phyloP scores from a whole-genome alignment of 306 rosid species.

The Ochetophila trinervis region DNA sequence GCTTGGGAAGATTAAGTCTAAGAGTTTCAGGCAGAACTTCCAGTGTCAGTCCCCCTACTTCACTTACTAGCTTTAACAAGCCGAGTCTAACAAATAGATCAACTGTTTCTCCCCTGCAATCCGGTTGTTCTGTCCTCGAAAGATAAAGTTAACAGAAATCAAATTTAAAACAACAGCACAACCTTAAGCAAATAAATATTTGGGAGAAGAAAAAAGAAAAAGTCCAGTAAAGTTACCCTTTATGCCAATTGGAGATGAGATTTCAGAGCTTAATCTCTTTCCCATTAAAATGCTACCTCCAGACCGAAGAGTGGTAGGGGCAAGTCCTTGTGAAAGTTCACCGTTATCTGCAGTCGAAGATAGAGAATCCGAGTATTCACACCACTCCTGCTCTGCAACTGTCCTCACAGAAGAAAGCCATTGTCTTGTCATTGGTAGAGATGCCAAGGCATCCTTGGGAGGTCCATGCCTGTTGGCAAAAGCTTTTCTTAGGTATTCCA shows the following conservation, averaged over 20 bases:
- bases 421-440: conserved; percentile 31
- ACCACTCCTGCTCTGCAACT: conserved; percentile 36
- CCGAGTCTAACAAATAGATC: conserved; percentile 39
- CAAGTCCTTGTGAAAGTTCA: conserved; percentile 10
- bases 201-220: background rate
- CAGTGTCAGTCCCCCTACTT: conserved; percentile 22
- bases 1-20: conserved; percentile 34
- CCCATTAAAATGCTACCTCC: conserved; percentile 24
- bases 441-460: conserved; percentile 21
- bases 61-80: conserved; percentile 38
- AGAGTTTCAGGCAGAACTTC: conserved; percentile 39
- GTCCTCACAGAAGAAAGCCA: conserved; percentile 31
- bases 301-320: conserved; percentile 26
- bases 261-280: conserved; percentile 6
- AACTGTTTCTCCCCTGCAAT: conserved; percentile 33
- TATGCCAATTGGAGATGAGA: conserved; percentile 2
- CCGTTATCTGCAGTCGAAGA: conserved; percentile 8
- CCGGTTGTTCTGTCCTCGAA: conserved; percentile 27
- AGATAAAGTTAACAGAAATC: background rate
- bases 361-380: conserved; percentile 24
- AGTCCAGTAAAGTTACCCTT: conserved; percentile 5
- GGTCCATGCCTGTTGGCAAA: conserved; percentile 31
- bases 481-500: conserved; percentile 31
- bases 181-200: background rate
- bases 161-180: conserved; percentile 1